Evolutionary conservation across 2,329 filamentous ascomycete species (phyloP), one percentile per base, ranked within the genome.

Genomic region (Pseudovirgaria hyperparasitica): DNA sequence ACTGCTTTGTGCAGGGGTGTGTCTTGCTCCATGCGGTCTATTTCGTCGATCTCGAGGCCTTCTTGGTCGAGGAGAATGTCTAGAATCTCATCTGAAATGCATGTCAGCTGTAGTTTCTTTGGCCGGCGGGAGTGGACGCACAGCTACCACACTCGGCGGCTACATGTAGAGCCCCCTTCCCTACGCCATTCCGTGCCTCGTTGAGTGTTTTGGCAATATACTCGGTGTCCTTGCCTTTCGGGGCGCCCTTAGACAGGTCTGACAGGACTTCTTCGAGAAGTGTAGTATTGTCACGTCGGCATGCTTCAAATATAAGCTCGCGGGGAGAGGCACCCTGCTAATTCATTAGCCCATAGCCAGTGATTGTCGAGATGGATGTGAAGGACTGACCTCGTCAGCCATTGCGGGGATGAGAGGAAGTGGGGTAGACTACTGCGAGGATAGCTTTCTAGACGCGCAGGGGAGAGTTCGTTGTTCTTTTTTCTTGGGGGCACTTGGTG

Each of bases 301-400:
- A 92, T 44, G 90, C 82, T 63, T 92, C 87, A 57, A 96, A 73
- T 43, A 96, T 71, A 46, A 82, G 71, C 62, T 96, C 87, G 54
- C 76, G 69, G 24, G 76, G 72, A 33, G 82, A 82, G 42, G 87
- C 87, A 52, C 87, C 90, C 79, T 92, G 44, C 28, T 22, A 19
- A 14, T 26, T 10, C 7, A 31, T 48, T 22, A 45, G 34, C 10
- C 10, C 21, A 19, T 7, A 5, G n/a, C 11, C n/a, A 16, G n/a
- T 26, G 12, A 23, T 15, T 27, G 29, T 34, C 23, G 8, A 17
- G 24, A 12, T 17, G 26, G 22, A 24, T 7, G n/a, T 16, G 26
- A 19, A 26, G 9, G 17, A 35, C 42, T 38, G 23, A 33, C 27
- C 38, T 55, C 46, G 38, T 55, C 50, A 15, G 52, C 50, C 52